phyloP scores from a whole-genome alignment of 2,329 filamentous ascomycete genomes.

The Trichophyton equinum region DNA sequence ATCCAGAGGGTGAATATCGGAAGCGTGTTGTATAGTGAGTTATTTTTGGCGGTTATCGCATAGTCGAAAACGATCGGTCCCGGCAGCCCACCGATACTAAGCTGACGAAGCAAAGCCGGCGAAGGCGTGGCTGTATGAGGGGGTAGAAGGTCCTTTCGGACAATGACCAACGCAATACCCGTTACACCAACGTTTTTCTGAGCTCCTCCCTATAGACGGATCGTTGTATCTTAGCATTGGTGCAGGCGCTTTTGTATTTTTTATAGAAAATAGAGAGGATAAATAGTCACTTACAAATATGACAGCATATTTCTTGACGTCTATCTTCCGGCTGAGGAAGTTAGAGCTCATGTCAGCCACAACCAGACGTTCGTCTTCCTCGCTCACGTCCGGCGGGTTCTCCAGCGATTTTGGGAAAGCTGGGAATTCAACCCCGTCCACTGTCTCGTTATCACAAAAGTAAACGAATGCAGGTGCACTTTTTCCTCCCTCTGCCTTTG shows the following conservation, averaged over 20 bases:
- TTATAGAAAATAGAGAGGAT: background rate
- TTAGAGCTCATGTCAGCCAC: conserved; percentile 92
- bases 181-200: conserved; percentile 89
- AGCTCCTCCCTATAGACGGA: conserved; percentile 47
- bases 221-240: conserved; percentile 11
- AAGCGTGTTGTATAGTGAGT: conserved; percentile 89
- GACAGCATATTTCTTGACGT: conserved; percentile 64
- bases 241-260: background rate
- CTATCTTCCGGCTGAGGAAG: conserved; percentile 69
- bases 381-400: conserved; percentile 35
- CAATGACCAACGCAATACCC: conserved; percentile 73
- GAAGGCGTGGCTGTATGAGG: conserved; percentile 54
- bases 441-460: conserved; percentile 84
- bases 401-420: conserved; percentile 54
- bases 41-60: conserved; percentile 77
- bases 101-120: conserved; percentile 55
- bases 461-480: conserved; percentile 57
- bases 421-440: conserved; percentile 81
- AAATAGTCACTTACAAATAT: conserved; percentile 55
- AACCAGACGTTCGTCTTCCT: conserved; percentile 59
- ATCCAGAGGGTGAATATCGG: conserved; percentile 91
- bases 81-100: conserved; percentile 55
- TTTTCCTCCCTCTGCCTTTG: conserved; percentile 42
- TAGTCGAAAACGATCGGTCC: conserved; percentile 67
- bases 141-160: conserved; percentile 69